Percentiles rank a stretch among this genome's conserved stretches.
Evolutionary conservation across 2,329 filamentous ascomycete species (phyloP).

Genomic region (Keithomyces neogunnii): DNA sequence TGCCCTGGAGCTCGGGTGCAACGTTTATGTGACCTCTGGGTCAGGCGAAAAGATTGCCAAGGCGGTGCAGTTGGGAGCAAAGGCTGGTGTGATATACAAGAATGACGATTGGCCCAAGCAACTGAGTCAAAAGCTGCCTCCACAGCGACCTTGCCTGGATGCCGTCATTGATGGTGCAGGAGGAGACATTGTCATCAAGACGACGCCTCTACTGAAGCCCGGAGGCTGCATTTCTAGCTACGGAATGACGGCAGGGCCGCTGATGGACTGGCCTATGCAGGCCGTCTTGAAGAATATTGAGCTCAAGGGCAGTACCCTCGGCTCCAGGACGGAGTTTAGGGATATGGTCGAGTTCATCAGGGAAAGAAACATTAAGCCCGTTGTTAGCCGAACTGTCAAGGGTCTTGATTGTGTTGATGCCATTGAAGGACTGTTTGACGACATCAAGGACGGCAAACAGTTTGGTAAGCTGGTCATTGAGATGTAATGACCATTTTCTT

Average conservation of each 20-base stretch:
- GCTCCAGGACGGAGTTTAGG: slow-evolving; percentile 78
- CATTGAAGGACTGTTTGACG: slow-evolving; percentile 77
- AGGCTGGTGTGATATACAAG: slow-evolving; percentile 76
- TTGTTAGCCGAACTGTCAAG: slow-evolving; percentile 66
- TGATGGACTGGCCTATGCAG: slow-evolving; percentile 78
- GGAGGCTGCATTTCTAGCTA: slow-evolving; percentile 83
- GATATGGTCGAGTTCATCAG: slow-evolving; percentile 83
- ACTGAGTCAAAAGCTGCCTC: slow-evolving; percentile 52
- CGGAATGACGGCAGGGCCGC: slow-evolving; percentile 82
- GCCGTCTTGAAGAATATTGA: slow-evolving; percentile 85
- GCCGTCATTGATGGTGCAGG: slow-evolving; percentile 87
- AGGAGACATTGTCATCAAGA: slow-evolving; percentile 69
- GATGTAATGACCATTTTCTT: slow-evolving; percentile 28
- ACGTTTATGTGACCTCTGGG: slow-evolving; percentile 75
- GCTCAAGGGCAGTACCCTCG: slow-evolving; percentile 81
- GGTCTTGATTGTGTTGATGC: slow-evolving; percentile 68
- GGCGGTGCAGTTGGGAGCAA: slow-evolving; percentile 65
- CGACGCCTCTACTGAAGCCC: slow-evolving; percentile 60
- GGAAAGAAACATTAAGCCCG: slow-evolving; percentile 62
- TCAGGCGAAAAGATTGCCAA: slow-evolving; percentile 66
- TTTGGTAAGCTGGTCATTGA: slow-evolving; percentile 90
- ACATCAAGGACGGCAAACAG: slow-evolving; percentile 78
- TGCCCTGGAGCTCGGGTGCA: slow-evolving; percentile 62
- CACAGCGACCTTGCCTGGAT: slow-evolving; percentile 63
- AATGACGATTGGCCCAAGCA: slow-evolving; percentile 74